Percentiles rank a stretch among this genome's conserved stretches.
phyloP scores from a whole-genome alignment of 768 basidiomycete genomes.

The Pholiota conissans region DNA sequence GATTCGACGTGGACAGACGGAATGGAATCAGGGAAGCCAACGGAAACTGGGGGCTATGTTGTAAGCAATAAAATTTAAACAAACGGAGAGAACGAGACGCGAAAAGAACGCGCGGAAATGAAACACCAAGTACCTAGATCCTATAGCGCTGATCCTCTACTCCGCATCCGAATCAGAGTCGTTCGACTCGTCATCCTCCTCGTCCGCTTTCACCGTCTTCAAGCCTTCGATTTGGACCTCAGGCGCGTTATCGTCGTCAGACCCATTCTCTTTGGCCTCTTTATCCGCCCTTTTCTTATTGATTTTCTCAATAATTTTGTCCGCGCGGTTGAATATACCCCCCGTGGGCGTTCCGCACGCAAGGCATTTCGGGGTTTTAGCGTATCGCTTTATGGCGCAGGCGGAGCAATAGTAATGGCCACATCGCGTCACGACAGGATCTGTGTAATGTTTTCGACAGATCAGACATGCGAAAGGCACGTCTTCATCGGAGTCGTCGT shows the following conservation, averaged over 20 bases:
- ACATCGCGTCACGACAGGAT: conserved; percentile 94
- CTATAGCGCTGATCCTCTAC: neutral
- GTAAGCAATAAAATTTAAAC: no score
- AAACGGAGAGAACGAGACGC: neutral
- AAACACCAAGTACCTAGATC: neutral
- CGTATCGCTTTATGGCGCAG: conserved; percentile 94
- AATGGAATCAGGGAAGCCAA: neutral
- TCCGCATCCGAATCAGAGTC: conserved; percentile 22
- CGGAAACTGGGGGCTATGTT: no score
- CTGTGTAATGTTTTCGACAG: conserved; percentile 91
- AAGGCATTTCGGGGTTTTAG: conserved; percentile 92
- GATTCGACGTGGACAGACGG: neutral
- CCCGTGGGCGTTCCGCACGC: conserved; percentile 93
- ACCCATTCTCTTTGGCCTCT: conserved; percentile 51
- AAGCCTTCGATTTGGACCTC: conserved; percentile 66
- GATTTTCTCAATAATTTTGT: conserved; percentile 88
- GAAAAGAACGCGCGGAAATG: neutral
- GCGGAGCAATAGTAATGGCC: conserved; percentile 95
- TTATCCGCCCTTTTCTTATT: conserved; percentile 69
- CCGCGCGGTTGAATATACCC: conserved; percentile 95
- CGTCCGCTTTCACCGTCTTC: conserved; percentile 30
- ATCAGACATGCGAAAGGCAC: conserved; percentile 98
- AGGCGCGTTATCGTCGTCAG: conserved; percentile 33
- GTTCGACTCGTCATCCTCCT: conserved; percentile 28
- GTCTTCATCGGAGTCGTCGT: conserved; percentile 76